Evolutionary conservation across 306 rosid species (phyloP), one percentile per base, ranked within the genome.

Genomic region (Prunus kanzakura): DNA sequence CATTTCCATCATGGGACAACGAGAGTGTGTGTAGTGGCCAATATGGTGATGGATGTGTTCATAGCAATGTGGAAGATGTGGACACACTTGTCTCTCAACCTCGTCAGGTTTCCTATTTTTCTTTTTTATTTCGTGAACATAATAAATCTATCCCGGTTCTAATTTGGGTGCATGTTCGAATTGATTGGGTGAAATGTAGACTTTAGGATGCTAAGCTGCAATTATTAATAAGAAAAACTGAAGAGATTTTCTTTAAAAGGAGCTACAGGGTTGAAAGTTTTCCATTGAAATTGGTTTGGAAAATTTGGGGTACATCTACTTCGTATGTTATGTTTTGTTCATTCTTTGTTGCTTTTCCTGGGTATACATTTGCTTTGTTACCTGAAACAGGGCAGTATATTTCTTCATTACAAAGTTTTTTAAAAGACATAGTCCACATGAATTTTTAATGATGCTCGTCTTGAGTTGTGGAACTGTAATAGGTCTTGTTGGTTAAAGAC

Each of bases 11-110:
- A 62, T 80, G 76, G 80, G 76, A 75, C 13, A 68, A 61, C 11
- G 79, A 62, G 60, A 80, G 76, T 50, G 76, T 68, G 49, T 66
- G 15, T 38, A 15, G 72, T 41, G 72, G 19, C n/a, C 72, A 50
- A 38, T 23, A n/a, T 38, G 6, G 62, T 25, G 76, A 69, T 61
- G 72, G 67, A 50, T 58, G n/a, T 61, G 65, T 54, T 61, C 56
- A 27, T 60, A 68, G 51, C 38, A 58, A 46, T 25, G 52, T 19
- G 14, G 76, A 80, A 16, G 76, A 60, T 18, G 35, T 23, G n/a
- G 79, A 68, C 9, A 20, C 29, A 27, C 83, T 80, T 52, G 75
- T 52, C 43, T 80, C 76, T n/a, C 61, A 50, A 57, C 72, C 76
- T 69, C 45, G 66, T 47, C 76, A 56, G 80, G 83, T 80, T 72